Percentiles rank a stretch among this genome's conserved stretches.
These are phyloP conservation scores for Stereocaulon alpinum DNA, from an alignment of 495 filamentous ascomycete genomes.

Conservation along the genomic window DNA sequence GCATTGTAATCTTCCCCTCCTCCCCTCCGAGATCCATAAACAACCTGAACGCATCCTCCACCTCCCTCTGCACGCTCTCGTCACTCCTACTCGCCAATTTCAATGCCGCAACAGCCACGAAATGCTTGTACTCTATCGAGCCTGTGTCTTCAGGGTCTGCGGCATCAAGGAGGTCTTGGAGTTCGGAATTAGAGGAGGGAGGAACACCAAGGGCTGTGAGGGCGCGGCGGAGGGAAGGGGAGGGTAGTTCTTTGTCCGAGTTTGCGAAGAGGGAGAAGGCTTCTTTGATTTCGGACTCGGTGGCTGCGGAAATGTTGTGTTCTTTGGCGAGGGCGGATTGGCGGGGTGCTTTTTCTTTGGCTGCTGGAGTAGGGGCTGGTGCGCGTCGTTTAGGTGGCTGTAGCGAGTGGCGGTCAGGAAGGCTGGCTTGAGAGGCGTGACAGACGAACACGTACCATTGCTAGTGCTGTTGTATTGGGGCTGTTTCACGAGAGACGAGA, in stretches of 20 bases:
- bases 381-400: constrained; percentile 20
- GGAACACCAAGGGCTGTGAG: constrained; percentile 65
- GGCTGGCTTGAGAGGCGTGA: background rate
- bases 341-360: constrained; percentile 25
- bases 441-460: constrained; percentile 1
- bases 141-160: constrained; percentile 75
- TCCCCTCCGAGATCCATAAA: constrained; percentile 47
- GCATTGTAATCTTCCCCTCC: constrained; percentile 54
- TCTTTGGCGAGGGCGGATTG: constrained; percentile 83
- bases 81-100: constrained; percentile 53
- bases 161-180: constrained; percentile 62
- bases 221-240: constrained; percentile 19
- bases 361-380: constrained; percentile 5
- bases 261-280: constrained; percentile 71
- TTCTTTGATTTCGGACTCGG: constrained; percentile 84
- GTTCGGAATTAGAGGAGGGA: constrained; percentile 50
- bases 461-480: background rate
- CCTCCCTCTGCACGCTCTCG: constrained; percentile 52
- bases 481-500: background rate
- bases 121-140: constrained; percentile 61
- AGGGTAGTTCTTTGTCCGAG: constrained; percentile 15
- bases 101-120: constrained; percentile 75
- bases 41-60: constrained; percentile 66
- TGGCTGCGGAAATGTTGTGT: constrained; percentile 67
- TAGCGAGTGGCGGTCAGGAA: background rate